Evolutionary conservation across 768 basidiomycete species (phyloP), one percentile per base, ranked within the genome.

Genomic region (Pleurotus platypus): DNA sequence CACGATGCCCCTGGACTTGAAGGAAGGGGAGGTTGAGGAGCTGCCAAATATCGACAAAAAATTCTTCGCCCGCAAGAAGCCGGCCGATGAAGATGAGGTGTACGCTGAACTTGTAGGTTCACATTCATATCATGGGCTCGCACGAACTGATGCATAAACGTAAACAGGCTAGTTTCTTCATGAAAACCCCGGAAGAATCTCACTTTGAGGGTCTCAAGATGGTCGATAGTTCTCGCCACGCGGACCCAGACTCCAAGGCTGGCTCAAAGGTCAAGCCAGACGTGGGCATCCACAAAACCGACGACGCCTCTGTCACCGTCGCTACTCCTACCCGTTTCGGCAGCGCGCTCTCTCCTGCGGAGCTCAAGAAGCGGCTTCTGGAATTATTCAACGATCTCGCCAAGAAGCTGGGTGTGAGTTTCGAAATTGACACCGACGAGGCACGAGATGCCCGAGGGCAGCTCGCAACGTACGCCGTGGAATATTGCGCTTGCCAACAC

Each of bases 401-500:
- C 47, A 26, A 30, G 8, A 58, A 62, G 43, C 12, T 24, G 18
- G n/a, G 18, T 9, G 39, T 12, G 27, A 15, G 27, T 4, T 54
- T 60, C 18, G 60, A 60, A 37, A 4, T 12, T 20, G 24, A 47
- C 16, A 30, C 43, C 7, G 35, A 46, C 2, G 13, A 18, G 1
- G 35, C 30, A 1, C 30, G 15, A 15, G 30, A 22, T 18, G 50
- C 55, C 2, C 43, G 58, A 0, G 67, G 67, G 0, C 67, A 73
- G 47, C 57, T 73, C 9, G 59, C 62, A 1, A 50, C 61, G 15
- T 71, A 69, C 43, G 60, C 61, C 1, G 58, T 64, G n/a, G 64
- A 67, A 37, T 53, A 63, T 3, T 38, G 57, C 24, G 62, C 58
- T 48, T 38, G 53, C 6, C 71, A 75, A 47, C 69, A 69, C 55